Conservation (phyloP, 108 stramenopile genomes). For the Cyclotella choctawhatcheeana region DNA sequence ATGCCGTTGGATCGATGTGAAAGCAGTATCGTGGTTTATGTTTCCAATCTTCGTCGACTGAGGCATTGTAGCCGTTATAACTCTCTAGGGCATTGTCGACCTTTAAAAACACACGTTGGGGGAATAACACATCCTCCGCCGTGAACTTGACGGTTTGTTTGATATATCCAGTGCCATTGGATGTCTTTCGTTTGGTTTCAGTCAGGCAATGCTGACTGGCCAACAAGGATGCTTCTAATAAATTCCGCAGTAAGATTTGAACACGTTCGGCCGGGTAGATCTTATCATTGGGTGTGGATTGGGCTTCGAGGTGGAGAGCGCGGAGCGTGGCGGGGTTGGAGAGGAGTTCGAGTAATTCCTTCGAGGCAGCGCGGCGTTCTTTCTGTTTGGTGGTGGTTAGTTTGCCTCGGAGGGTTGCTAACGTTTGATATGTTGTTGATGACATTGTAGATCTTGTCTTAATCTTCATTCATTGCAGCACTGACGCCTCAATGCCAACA, state of each 20-base stretch:
- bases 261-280: slow-evolving; percentile 40
- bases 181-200: slow-evolving; percentile 7
- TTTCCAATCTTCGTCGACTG: slow-evolving; percentile 46
- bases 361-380: slow-evolving; percentile 37
- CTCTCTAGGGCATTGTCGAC: slow-evolving; percentile 40
- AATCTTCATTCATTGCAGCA: no score
- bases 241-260: slow-evolving; percentile 29
- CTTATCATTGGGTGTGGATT: slow-evolving; percentile 12
- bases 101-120: slow-evolving; percentile 39
- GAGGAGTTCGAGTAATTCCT: slow-evolving; percentile 39
- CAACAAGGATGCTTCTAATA: slow-evolving; percentile 39
- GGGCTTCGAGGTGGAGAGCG: slow-evolving; percentile 37
- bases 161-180: slow-evolving; percentile 45
- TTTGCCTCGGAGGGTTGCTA: slow-evolving; percentile 38
- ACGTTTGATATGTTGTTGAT: slow-evolving; percentile 34
- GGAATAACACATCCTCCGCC: slow-evolving; percentile 40
- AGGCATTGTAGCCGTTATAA: slow-evolving; percentile 11
- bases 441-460: no score
- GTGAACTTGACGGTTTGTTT: slow-evolving; percentile 34
- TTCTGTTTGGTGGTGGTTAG: slow-evolving; percentile 36
- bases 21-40: slow-evolving; percentile 31
- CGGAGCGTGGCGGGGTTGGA: slow-evolving; percentile 26
- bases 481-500: no score
- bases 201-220: slow-evolving; percentile 15
- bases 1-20: slow-evolving; percentile 26